Conservation (phyloP, 345 rosid species). For the Noccaea bulbosa region DNA sequence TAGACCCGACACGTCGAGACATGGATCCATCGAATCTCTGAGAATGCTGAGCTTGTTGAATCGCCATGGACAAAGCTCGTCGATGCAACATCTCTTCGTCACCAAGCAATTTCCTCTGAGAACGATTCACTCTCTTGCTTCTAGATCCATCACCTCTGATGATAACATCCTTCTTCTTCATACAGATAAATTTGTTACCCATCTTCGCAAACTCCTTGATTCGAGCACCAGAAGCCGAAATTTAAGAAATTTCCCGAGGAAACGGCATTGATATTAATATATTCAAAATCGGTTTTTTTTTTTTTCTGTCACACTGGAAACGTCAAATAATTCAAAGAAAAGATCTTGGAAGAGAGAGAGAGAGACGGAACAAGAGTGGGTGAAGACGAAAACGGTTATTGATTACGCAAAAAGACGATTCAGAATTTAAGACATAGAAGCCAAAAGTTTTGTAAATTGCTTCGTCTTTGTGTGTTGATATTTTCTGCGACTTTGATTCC, state of each 20-base stretch:
- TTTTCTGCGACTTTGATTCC: conserved; percentile 1
- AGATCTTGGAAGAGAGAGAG: conserved; percentile 8
- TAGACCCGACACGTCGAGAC: conserved; percentile 81
- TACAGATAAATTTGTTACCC: conserved; percentile 78
- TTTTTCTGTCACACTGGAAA: conserved; percentile 24
- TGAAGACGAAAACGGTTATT: conserved; percentile 29
- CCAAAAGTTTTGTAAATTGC: conserved; percentile 20
- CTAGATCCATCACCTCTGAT: conserved; percentile 57
- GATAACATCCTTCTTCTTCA: conserved; percentile 63
- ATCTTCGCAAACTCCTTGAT: conserved; percentile 44
- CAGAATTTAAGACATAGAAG: conserved; percentile 34
- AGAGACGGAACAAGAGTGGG: conserved; percentile 2
- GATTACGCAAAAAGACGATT: conserved; percentile 30
- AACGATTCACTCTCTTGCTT: conserved; percentile 80
- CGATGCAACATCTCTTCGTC: conserved; percentile 89
- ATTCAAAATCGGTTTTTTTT: neutral
- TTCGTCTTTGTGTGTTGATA: conserved; percentile 25
- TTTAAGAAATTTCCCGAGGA: neutral
- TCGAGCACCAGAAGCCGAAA: neutral
- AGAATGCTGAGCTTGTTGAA: conserved; percentile 77
- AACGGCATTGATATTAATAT: neutral
- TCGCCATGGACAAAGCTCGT: conserved; percentile 87
- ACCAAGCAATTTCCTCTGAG: conserved; percentile 74
- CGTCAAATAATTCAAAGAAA: conserved; percentile 18
- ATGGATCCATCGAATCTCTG: conserved; percentile 95